Conservation (phyloP, 768 basidiomycete species). For the Erythrobasidium yunnanense region DNA sequence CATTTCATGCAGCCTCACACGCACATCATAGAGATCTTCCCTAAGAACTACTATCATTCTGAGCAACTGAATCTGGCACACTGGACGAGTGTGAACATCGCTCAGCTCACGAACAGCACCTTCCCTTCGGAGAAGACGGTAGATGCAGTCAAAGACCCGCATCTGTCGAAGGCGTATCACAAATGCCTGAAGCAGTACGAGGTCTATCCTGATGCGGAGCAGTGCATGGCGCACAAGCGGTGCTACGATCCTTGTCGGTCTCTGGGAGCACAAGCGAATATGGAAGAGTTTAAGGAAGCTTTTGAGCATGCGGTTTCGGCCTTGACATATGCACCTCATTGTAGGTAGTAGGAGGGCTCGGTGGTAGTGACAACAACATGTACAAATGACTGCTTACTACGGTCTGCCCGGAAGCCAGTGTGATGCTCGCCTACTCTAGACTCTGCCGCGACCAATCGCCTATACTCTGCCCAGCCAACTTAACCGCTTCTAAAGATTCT, state of each 20-base stretch:
- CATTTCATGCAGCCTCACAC: background rate
- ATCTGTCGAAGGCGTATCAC: background rate
- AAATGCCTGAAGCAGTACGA: background rate
- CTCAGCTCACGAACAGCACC: background rate
- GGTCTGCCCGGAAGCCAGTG: too few species aligned
- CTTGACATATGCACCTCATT: background rate
- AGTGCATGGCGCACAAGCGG: background rate
- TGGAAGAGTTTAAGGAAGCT: background rate
- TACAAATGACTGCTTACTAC: background rate
- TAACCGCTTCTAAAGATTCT: constrained; percentile 64
- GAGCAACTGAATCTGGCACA: background rate
- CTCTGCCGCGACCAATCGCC: background rate
- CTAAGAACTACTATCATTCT: background rate
- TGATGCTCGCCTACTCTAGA: too few species aligned
- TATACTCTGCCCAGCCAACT: background rate
- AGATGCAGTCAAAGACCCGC: background rate
- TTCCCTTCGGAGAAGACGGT: background rate
- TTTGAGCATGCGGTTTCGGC: background rate
- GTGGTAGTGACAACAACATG: background rate
- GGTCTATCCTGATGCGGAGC: background rate
- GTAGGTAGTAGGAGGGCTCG: background rate
- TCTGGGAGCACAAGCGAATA: background rate
- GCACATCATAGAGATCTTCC: background rate
- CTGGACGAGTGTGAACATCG: background rate
- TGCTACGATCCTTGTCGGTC: background rate